A percentile compares a stretch with the other conserved stretches of the same genome.
Conservation (phyloP, 2,329 filamentous ascomycete species). For the Colletotrichum gigasporum region DNA sequence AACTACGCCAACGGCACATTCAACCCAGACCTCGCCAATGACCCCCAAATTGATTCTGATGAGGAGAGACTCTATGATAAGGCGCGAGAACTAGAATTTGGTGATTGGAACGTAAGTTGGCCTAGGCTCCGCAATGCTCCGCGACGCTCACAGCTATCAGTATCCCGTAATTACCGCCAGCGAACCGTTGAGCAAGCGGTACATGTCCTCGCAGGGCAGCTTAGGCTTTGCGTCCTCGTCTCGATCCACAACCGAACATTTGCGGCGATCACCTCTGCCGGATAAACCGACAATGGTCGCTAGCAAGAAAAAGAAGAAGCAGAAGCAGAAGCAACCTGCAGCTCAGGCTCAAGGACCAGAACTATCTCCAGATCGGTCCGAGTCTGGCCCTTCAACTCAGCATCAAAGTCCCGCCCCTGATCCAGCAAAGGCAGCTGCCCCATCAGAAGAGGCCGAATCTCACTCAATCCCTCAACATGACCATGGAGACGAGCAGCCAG, state of each 20-base stretch:
- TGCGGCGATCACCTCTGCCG: conserved; percentile 16
- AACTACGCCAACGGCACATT: conserved; percentile 51
- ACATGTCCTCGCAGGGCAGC: conserved; percentile 40
- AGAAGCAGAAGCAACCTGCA: conserved; percentile 26
- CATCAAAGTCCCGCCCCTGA: conserved; percentile 11
- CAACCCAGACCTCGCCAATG: conserved; percentile 44
- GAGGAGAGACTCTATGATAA: conserved; percentile 77
- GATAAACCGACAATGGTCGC: conserved; percentile 15
- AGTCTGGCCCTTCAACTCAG: conserved; percentile 13
- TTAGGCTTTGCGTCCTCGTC: conserved; percentile 19
- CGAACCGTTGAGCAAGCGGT: conserved; percentile 77
- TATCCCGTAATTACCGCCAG: conserved; percentile 91
- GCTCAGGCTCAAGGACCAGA: neutral
- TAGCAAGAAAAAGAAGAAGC: conserved; percentile 30
- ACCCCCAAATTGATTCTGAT: conserved; percentile 68
- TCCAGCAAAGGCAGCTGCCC: neutral
- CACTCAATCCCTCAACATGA: neutral
- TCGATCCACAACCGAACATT: conserved; percentile 20
- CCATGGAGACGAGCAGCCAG: neutral
- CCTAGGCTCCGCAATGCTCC: neutral
- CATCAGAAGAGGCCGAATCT: neutral
- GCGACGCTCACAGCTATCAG: conserved; percentile 54
- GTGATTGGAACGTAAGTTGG: conserved; percentile 89
- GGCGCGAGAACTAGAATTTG: conserved; percentile 78
- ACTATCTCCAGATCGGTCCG: conserved; percentile 4